Conservation (phyloP, 1,284 basidiomycete genomes). For the Amylostereum chailletii region DNA sequence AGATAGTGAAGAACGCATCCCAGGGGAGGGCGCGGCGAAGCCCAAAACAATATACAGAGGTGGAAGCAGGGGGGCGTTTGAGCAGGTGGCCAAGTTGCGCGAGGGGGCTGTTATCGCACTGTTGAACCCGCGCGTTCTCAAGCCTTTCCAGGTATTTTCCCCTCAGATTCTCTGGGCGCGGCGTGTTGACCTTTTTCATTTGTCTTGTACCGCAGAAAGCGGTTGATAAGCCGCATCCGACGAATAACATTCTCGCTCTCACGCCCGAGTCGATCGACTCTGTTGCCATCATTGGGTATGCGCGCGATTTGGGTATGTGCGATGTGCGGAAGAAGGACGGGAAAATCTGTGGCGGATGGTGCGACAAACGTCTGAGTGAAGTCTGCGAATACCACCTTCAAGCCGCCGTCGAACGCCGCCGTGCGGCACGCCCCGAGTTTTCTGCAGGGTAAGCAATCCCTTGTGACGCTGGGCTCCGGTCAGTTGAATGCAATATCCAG, state of each 20-base stretch:
- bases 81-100: slow-evolving; percentile 74
- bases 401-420: slow-evolving; percentile 64
- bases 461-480: background rate
- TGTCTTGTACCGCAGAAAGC: slow-evolving; percentile 29
- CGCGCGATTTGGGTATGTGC: slow-evolving; percentile 82
- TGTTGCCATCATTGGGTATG: slow-evolving; percentile 79
- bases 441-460: slow-evolving; percentile 51
- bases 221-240: slow-evolving; percentile 59
- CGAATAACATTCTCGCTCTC: slow-evolving; percentile 77
- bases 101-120: slow-evolving; percentile 88
- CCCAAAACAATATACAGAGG: slow-evolving; percentile 70
- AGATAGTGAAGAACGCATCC: slow-evolving; percentile 54
- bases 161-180: slow-evolving; percentile 1
- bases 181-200: background rate
- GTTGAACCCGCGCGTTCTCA: slow-evolving; percentile 81
- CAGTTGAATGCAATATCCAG: slow-evolving; percentile 26
- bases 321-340: slow-evolving; percentile 72
- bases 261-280: slow-evolving; percentile 78
- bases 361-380: slow-evolving; percentile 73
- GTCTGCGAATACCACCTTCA: slow-evolving; percentile 90
- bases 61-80: slow-evolving; percentile 89
- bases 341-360: slow-evolving; percentile 77
- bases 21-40: slow-evolving; percentile 32
- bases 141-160: slow-evolving; percentile 67
- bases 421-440: slow-evolving; percentile 77